Base-by-base conservation (phyloP, 2,329 filamentous ascomycete species). In the Aspergillus sp. region DNA sequence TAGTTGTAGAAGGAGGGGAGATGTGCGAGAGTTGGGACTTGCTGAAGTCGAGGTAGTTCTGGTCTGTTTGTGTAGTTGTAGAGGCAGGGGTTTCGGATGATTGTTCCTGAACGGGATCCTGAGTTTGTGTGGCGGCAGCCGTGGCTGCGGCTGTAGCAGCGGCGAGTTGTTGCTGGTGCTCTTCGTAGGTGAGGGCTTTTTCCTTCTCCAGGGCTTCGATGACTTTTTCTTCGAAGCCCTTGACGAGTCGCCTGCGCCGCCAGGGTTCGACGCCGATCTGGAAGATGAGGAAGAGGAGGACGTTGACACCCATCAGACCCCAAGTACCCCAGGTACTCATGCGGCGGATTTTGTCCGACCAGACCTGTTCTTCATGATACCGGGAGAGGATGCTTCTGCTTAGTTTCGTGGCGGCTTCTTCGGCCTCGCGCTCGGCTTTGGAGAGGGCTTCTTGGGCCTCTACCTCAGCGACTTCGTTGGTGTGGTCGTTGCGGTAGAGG, bases 241-340 rank as follows among this genome's bases (percentile, higher is more conserved):
- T 82, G 49, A 97, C 88, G 52, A 98, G 79, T 59, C 89, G 77
- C 62, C 75, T 78, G 58, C 93, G 77, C 58, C 90, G 83, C 89
- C 91, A 97, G 3, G 93, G 93, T 76, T 98, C 91, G 52, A 95
- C 85, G 17, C 93, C 82, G 58, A 95, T 84, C 70, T 96, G 85
- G 58, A 94, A 83, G 15, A 90, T 78, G 46, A 98, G 70, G 63
- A 98, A 88, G 42, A 98, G 72, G 52, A 97, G 67, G 27, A 97
- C 87, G 64, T 98, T 98, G 62, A 97, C 81, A 20, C 91, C 91
- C 93, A 98, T 98, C 52, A 98, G 74, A 0, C 91, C 93, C 83
- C 94, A 97, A 0, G 93, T 98, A 32, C 94, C 91, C 93, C 93
- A 98, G 0, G 93, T 98, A 66, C 87, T 93, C 77, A 95, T 95